Evolutionary conservation across 345 rosid genomes (phyloP).

Genomic region (Salix brachista): DNA sequence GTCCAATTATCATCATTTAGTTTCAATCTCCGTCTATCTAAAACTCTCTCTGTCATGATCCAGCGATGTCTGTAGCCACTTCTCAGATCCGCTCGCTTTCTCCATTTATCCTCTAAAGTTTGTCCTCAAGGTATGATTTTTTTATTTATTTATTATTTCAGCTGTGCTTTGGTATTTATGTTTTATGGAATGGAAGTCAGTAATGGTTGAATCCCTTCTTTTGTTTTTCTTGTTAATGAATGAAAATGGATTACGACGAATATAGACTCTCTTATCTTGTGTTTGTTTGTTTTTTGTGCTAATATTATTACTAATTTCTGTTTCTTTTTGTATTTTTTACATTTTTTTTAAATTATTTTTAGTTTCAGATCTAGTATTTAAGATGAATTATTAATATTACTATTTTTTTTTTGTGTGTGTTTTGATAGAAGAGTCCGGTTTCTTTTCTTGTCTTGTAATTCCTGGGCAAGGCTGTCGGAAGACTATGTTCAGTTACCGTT

Average conservation of each 20-base stretch:
- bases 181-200: background rate
- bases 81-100: slow-evolving; percentile 29
- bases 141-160: background rate
- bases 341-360: background rate
- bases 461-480: background rate
- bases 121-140: slow-evolving; percentile 16
- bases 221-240: background rate
- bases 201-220: background rate
- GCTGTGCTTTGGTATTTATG: background rate
- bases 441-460: background rate
- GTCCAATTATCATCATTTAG: background rate
- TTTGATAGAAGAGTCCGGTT: background rate
- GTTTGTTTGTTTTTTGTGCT: background rate
- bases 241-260: too few species aligned
- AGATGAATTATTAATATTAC: background rate
- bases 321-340: background rate
- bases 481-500: background rate
- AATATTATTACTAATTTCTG: background rate
- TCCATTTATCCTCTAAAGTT: slow-evolving; percentile 8
- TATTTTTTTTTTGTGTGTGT: background rate
- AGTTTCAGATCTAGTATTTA: slow-evolving; percentile 24
- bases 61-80: slow-evolving; percentile 26
- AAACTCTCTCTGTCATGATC: too few species aligned
- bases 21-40: background rate
- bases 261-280: background rate